Base-by-base conservation (phyloP, 2,329 filamentous ascomycete species). In the Pseudofabraea citricarpa region DNA sequence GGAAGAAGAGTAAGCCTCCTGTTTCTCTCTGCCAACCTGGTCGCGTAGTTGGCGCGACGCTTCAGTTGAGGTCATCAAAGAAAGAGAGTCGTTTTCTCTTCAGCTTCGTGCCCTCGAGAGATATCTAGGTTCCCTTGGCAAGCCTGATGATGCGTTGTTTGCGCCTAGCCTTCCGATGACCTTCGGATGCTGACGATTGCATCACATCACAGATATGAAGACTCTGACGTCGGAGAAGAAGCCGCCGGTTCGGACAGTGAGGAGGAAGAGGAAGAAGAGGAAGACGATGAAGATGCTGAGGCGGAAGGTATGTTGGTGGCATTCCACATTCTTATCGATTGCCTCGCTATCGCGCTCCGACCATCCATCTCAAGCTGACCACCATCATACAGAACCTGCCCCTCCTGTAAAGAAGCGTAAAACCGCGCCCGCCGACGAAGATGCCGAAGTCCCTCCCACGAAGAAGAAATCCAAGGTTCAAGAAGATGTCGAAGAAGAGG, bases 1-100 rank as follows among this genome's bases (percentile, higher is more conserved):
- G 23, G 43, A 45, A 41, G 43, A 45, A 41, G 43, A 45, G 43
- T 45, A 36, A 40, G 43, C 21, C 16, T n/a, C 26, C 9, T n/a
- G 26, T n/a, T 29, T 29, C n/a, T 29, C n/a, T 29, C 26, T 29
- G 26, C 26, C 26, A 29, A n/a, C n/a, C n/a, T 29, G n/a, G n/a
- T n/a, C n/a, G n/a, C n/a, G n/a, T n/a, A n/a, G n/a, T n/a, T n/a
- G n/a, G n/a, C n/a, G n/a, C n/a, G n/a, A n/a, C n/a, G n/a, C n/a
- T n/a, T n/a, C n/a, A n/a, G n/a, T n/a, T n/a, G n/a, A n/a, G n/a
- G n/a, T n/a, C n/a, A n/a, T n/a, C n/a, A n/a, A n/a, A n/a, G n/a
- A n/a, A n/a, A n/a, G n/a, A n/a, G n/a, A n/a, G n/a, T n/a, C n/a
- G n/a, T n/a, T n/a, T n/a, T n/a, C n/a, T n/a, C n/a, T n/a, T n/a